Base-by-base conservation (phyloP, 1,284 basidiomycete genomes). In the Tetrapyrgos nigripes region DNA sequence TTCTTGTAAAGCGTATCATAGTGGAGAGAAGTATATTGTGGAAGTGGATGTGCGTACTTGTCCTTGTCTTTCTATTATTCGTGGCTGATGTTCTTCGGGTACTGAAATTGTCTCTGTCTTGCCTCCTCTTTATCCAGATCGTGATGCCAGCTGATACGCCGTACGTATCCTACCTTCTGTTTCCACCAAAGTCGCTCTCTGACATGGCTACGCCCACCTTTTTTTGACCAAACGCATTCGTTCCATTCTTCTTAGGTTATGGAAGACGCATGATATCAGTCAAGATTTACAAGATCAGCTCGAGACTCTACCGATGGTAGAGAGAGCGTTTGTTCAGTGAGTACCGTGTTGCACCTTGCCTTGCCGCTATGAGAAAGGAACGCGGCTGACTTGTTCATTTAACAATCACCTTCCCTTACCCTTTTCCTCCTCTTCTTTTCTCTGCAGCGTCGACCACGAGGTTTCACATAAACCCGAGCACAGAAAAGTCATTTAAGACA, bases 1-100 rank as follows among this genome's bases (percentile, higher is more conserved):
- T 70, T 95, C 93, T 5, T 92, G 94, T 56, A 82, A 92, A 57
- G 93, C 93, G 28, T 96, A 96, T 68, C 93, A 95, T 28, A 46
- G 43, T 47, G 53, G 53, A 17, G 53, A 54, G 43, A 54, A 47
- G 28, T 54, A 46, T 31, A 21, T 54, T 23, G 53, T 54, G 13
- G 53, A 54, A 21, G 53, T 54, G 23, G 53, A 54, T 74, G 88
- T 89, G 53, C 60, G 88, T 83, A 21, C 49, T 54, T 43, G 53
- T 54, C 50, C 37, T 52, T 63, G 54, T 47, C 33, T 60, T 23
- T 11, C 56, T 47, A 53, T 37, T 26, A 26, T 24, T 53, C 31
- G 29, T 23, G 31, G 28, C 11, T 14, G 17, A 3, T 24, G 28
- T 8, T 33, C 14, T 14, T 33, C 14, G 31, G 31, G 8, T 33